Evolutionary conservation across 169 alveolate genomes (phyloP), one percentile per base, ranked within the genome.

Genomic region (Plasmodium berghei): DNA sequence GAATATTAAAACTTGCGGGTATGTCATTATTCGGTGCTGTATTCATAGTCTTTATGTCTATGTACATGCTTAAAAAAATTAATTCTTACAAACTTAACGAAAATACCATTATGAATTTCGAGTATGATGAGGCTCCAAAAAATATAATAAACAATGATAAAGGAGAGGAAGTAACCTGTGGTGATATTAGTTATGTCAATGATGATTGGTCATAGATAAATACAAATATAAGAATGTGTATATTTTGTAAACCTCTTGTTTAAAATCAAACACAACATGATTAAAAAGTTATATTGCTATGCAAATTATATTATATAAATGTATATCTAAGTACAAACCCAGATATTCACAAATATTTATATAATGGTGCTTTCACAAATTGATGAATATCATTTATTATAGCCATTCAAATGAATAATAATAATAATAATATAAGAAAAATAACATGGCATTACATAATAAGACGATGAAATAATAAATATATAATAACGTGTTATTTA

Each of bases 201-300:
- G 88, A 74, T 46, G 71, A 67, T 18, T 74, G 88, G 75, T 74
- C 88, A 58, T 58, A 58, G 66, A 24, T 24, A 20, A 9, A 58
- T 58, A 58, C 20, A 58, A 16, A 58, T 58, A 10, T 16, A 52
- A 12, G 59, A 52, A 16, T 52, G 59, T 52, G 59, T 8, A 52
- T 16, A 52, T 52, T 12, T 52, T 34, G 26, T 34, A 34, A 34
- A 34, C 8, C 42, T 0, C 42, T 34, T 34, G 8, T 34, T 34
- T 34, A 34, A 34, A 28, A 34, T 34, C 5, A 34, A 34, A 34
- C 8, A 34, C 40, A 28, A 28, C 42, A 34, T 34, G 8, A 34
- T 34, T 34, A 34, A 34, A 34, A 34, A 34, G 5, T 3, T 34
- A 34, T 34, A 5, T 4, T 5, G 0, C 42, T 34, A 34, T 34